Conservation (phyloP, 2,329 filamentous ascomycete species). For the Ascocoryne sarcoides region DNA sequence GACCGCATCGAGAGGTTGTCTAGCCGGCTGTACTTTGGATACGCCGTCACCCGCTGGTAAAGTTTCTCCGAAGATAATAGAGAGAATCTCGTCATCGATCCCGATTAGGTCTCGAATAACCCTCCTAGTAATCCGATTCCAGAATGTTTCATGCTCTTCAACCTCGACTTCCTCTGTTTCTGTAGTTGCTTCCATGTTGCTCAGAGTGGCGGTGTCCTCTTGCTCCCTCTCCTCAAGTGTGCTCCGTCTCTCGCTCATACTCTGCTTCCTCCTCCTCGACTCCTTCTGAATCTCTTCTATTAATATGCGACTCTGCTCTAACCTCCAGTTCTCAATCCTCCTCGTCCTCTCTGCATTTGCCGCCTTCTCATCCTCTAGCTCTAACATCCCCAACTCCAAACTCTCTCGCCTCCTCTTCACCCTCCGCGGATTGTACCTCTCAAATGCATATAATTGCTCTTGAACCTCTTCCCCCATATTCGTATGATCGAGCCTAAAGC, state of each 20-base stretch:
- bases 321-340: conserved; percentile 83
- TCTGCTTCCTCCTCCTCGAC: conserved; percentile 61
- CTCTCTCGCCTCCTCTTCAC: conserved; percentile 46
- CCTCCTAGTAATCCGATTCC: conserved; percentile 72
- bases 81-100: conserved; percentile 76
- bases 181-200: conserved; percentile 17
- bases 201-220: conserved; percentile 26
- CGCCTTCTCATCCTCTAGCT: conserved; percentile 44
- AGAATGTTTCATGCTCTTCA: conserved; percentile 57
- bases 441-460: conserved; percentile 82
- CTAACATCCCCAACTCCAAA: conserved; percentile 41
- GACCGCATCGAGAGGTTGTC: conserved; percentile 4
- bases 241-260: conserved; percentile 39
- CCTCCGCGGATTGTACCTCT: conserved; percentile 69
- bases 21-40: conserved; percentile 24
- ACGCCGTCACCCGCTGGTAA: conserved; percentile 42
- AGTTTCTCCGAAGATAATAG: conserved; percentile 78
- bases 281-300: conserved; percentile 85
- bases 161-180: conserved; percentile 28
- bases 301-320: conserved; percentile 81
- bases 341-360: conserved; percentile 67
- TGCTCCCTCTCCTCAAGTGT: conserved; percentile 21
- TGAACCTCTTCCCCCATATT: conserved; percentile 52
- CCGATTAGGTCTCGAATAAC: conserved; percentile 86
- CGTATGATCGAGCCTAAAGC: conserved; percentile 60